These are phyloP conservation scores for Cladophialophora chaetospira DNA, from an alignment of 2,329 filamentous ascomycete genomes.

Conservation along the genomic window DNA sequence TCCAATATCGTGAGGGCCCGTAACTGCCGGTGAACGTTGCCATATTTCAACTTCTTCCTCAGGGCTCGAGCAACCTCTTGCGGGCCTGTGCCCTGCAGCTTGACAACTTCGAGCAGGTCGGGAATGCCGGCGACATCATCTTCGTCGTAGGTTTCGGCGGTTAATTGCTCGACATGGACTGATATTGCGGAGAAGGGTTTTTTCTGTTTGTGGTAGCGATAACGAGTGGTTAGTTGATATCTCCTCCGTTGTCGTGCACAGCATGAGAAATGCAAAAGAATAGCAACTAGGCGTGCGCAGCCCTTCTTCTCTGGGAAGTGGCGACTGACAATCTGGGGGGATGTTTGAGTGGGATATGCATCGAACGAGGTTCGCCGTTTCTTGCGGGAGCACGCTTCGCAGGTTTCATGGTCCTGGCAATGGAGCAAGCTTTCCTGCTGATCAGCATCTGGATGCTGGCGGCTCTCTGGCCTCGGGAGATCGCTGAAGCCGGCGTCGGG, in stretches of 20 bases:
- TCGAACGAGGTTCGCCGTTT: constrained; percentile 27
- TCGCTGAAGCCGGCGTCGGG: constrained; percentile 32
- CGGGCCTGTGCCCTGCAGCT: constrained; percentile 82
- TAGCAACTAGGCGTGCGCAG: constrained; percentile 26
- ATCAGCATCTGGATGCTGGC: constrained; percentile 6
- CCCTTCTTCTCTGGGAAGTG: constrained; percentile 20
- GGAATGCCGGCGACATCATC: constrained; percentile 91
- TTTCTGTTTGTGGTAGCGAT: constrained; percentile 49
- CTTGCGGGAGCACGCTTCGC: constrained; percentile 28
- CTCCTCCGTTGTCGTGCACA: constrained; percentile 31
- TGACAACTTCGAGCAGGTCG: constrained; percentile 91
- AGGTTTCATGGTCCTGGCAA: constrained; percentile 15
- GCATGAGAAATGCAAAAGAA: constrained; percentile 30
- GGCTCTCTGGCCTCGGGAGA: constrained; percentile 16
- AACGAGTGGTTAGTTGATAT: constrained; percentile 34
- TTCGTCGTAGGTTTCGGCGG: constrained; percentile 83
- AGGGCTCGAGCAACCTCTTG: constrained; percentile 87
- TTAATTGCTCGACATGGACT: constrained; percentile 86
- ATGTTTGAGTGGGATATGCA: constrained; percentile 25
- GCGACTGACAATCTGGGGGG: constrained; percentile 17
- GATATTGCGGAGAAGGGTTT: constrained; percentile 94
- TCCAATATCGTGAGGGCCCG: constrained; percentile 87
- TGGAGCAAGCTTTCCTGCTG: constrained; percentile 24
- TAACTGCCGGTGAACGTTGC: constrained; percentile 87
- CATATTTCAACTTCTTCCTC: constrained; percentile 98